A percentile compares a stretch with the other conserved stretches of the same genome.
These are phyloP conservation scores for Yamadazyma taylorii DNA, from an alignment of 1,139 yeast genomes.

Conservation along the genomic window DNA sequence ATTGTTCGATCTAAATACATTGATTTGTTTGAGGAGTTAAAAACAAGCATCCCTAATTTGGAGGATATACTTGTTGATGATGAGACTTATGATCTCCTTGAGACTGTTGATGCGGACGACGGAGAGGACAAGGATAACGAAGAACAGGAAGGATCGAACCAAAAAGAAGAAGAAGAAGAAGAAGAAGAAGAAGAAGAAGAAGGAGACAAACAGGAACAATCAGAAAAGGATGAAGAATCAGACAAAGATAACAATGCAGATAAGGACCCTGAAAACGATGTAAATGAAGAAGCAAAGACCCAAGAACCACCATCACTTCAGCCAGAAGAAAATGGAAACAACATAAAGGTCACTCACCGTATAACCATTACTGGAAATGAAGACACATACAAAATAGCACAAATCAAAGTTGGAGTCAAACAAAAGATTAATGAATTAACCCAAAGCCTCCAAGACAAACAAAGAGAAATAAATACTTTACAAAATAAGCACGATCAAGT, in stretches of 20 bases:
- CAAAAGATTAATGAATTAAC: conserved; percentile 7
- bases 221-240: conserved; percentile 7
- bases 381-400: conserved; percentile 8
- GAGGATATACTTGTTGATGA: conserved; percentile 11
- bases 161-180: conserved; percentile 2
- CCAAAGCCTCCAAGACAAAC: conserved; percentile 5
- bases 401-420: conserved; percentile 10
- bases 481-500: conserved; percentile 2
- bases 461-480: conserved; percentile 4
- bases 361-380: conserved; percentile 4
- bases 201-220: conserved; percentile 5
- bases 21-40: conserved; percentile 10
- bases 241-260: conserved; percentile 2
- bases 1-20: conserved; percentile 11
- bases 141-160: not conserved
- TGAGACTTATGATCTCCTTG: conserved; percentile 13
- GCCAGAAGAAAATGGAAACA: not conserved
- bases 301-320: too few species aligned
- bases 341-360: not conserved
- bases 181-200: conserved; percentile 5
- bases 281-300: conserved; percentile 7
- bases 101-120: conserved; percentile 3
- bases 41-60: conserved; percentile 11
- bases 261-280: conserved; percentile 7
- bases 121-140: not conserved